Evolutionary conservation across 1,139 yeast genomes (phyloP).

Genomic region (Nadsonia starkeyi-henricii): DNA sequence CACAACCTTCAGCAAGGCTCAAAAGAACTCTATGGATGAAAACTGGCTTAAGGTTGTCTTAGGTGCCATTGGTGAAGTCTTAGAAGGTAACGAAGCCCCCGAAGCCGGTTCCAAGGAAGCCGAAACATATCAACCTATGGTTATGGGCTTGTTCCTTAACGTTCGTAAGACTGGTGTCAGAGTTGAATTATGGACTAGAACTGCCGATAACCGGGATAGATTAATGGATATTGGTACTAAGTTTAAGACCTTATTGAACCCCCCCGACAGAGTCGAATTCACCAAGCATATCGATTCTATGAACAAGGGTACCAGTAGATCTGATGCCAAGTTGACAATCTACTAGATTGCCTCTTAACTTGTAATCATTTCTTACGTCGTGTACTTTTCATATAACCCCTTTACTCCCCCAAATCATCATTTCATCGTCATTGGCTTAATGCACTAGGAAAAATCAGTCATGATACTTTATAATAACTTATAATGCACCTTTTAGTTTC

Average conservation of each 20-base stretch:
- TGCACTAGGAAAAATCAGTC: too few relatives aligned
- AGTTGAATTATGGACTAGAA: conserved; percentile 88
- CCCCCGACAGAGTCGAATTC: conserved; percentile 55
- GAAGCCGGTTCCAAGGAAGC: conserved; percentile 3
- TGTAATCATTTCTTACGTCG: not conserved
- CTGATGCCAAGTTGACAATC: not conserved
- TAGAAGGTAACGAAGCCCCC: conserved; percentile 58
- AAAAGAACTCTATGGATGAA: conserved; percentile 57
- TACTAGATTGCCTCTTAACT: not conserved
- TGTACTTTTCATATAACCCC: not conserved
- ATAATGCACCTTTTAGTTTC: too few relatives aligned
- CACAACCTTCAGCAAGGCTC: conserved; percentile 51
- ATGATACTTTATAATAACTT: too few relatives aligned
- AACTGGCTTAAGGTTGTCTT: conserved; percentile 87
- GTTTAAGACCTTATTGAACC: conserved; percentile 66
- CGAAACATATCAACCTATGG: conserved; percentile 21
- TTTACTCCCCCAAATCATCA: not conserved
- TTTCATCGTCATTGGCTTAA: not conserved
- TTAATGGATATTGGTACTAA: conserved; percentile 47
- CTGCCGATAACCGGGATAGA: conserved; percentile 47
- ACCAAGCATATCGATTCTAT: conserved; percentile 34
- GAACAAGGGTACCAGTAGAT: conserved; percentile 1
- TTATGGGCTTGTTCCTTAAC: conserved; percentile 88
- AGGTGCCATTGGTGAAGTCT: conserved; percentile 91
- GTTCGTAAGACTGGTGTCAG: conserved; percentile 73